These are phyloP conservation scores for Candida oleophila DNA, from an alignment of 805 yeast species.

Conservation along the genomic window DNA sequence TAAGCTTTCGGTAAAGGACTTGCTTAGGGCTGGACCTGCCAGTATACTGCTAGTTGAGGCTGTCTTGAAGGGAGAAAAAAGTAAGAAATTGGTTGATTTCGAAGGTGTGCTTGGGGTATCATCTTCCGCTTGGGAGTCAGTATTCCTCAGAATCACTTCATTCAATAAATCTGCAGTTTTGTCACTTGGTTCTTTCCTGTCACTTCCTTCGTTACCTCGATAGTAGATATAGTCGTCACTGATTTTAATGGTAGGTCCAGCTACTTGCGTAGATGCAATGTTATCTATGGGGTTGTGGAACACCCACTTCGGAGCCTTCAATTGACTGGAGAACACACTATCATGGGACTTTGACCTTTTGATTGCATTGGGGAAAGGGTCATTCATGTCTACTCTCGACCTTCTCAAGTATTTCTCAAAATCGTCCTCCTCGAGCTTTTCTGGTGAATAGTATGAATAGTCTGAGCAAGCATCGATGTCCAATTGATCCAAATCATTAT, in stretches of 20 bases:
- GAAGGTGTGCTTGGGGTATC: slow-evolving; percentile 4
- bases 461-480: slow-evolving; percentile 22
- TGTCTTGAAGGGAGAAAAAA: slow-evolving; percentile 17
- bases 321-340: slow-evolving; percentile 15
- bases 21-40: slow-evolving; percentile 11
- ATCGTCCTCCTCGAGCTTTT: slow-evolving; percentile 21
- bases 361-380: slow-evolving; percentile 27
- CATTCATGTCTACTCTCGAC: slow-evolving; percentile 30
- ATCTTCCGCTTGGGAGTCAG: slow-evolving; percentile 3
- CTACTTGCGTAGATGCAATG: slow-evolving; percentile 17
- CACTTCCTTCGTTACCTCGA: slow-evolving; percentile 1
- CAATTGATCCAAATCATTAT: slow-evolving; percentile 12
- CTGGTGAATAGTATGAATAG: slow-evolving; percentile 20
- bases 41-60: slow-evolving; percentile 1
- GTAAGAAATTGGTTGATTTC: slow-evolving; percentile 14
- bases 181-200: not conserved
- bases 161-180: slow-evolving; percentile 10
- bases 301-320: slow-evolving; percentile 11
- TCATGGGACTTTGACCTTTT: slow-evolving; percentile 26
- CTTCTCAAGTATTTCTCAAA: slow-evolving; percentile 31
- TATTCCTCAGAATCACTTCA: slow-evolving; percentile 15
- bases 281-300: slow-evolving; percentile 39
- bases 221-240: slow-evolving; percentile 7
- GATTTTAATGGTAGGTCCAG: slow-evolving; percentile 32
- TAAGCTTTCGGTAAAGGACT: slow-evolving; percentile 31